Evolutionary conservation across 2,329 filamentous ascomycete species (phyloP), one percentile per base, ranked within the genome.

Genomic region (Xylariaceae sp.): DNA sequence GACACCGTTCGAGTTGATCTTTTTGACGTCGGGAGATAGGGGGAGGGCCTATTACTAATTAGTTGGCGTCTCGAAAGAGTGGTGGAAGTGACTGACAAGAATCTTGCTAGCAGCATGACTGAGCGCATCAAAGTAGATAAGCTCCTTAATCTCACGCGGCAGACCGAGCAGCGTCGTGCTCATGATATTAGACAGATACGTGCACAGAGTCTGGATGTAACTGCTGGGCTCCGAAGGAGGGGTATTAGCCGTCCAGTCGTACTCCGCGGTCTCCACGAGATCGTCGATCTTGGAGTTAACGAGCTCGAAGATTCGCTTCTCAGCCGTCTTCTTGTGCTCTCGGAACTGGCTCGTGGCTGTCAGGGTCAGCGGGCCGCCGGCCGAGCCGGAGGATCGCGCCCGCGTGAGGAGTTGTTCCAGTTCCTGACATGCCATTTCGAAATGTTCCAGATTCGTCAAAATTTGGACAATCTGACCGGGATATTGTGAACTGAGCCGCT

Each of bases 271-370:
- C 68, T 97, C 93, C 57, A 99, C 89, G 9, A 99, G 82, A 72
- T 99, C 94, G 70, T 97, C 93, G 68, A 99, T 97, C 78, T 99
- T 99, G 59, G 90, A 95, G 76, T 99, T 97, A 64, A 99, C 94
- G 0, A 99, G 83, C 75, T 99, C 95, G 71, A 99, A 99, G 59
- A 99, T 97, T 39, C 95, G 88, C 76, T 97, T 96, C 72, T 97
- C 93, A 0, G 94, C 94, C 1, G 89, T 92, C 77, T 97, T 97
- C 76, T 97, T 97, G 71, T 96, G 92, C 68, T 83, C 87, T 47
- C 86, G 83, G 74, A 99, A 99, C 61, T 90, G 84, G 65, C 91
- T 88, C 0, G 94, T 97, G 0, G 95, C 94, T 30, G 82, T 83
- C 4, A 97, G 80, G 3, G 86, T 85, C 57, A 97, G 84, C 0